Percentiles rank a stretch among this genome's conserved stretches.
phyloP scores from a whole-genome alignment of 2,329 filamentous ascomycete genomes.

The Alternaria solani region DNA sequence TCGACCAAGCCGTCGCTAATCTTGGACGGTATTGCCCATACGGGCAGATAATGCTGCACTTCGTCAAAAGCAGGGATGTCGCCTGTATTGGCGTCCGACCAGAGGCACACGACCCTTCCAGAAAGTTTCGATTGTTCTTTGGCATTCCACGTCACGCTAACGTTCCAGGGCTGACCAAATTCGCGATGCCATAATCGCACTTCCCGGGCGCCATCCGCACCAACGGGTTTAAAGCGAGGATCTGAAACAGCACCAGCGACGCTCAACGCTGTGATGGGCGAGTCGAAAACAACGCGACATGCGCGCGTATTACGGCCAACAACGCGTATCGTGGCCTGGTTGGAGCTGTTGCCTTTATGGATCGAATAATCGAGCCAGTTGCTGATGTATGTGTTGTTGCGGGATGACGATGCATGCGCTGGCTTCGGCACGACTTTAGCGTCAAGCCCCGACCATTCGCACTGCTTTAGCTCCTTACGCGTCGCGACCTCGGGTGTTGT shows the following conservation, averaged over 20 bases:
- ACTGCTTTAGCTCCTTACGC: slow-evolving; percentile 66
- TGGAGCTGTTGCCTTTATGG: slow-evolving; percentile 55
- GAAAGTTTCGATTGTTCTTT: slow-evolving; percentile 44
- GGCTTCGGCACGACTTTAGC: slow-evolving; percentile 67
- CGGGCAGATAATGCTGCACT: slow-evolving; percentile 75
- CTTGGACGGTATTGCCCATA: slow-evolving; percentile 83
- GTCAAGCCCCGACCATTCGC: slow-evolving; percentile 73
- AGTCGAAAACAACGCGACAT: slow-evolving; percentile 77
- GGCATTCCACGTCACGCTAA: slow-evolving; percentile 72
- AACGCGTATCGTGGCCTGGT: slow-evolving; percentile 70
- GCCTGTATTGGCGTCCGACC: slow-evolving; percentile 84
- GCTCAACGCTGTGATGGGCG: slow-evolving; percentile 69
- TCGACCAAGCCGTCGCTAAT: slow-evolving; percentile 80
- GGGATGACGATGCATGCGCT: slow-evolving; percentile 34
- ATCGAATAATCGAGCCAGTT: slow-evolving; percentile 73
- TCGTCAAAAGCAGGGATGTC: slow-evolving; percentile 87
- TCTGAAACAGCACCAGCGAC: slow-evolving; percentile 70
- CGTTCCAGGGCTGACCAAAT: slow-evolving; percentile 78
- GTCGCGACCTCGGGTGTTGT: slow-evolving; percentile 51
- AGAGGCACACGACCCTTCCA: slow-evolving; percentile 78
- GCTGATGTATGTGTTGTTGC: slow-evolving; percentile 37
- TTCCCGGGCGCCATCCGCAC: slow-evolving; percentile 69
- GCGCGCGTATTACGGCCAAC: slow-evolving; percentile 77
- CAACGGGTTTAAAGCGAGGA: slow-evolving; percentile 70
- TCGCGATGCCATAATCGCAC: slow-evolving; percentile 83